Base-by-base conservation (phyloP, 441 rosid species). In the Arabidopsis lyrata region DNA sequence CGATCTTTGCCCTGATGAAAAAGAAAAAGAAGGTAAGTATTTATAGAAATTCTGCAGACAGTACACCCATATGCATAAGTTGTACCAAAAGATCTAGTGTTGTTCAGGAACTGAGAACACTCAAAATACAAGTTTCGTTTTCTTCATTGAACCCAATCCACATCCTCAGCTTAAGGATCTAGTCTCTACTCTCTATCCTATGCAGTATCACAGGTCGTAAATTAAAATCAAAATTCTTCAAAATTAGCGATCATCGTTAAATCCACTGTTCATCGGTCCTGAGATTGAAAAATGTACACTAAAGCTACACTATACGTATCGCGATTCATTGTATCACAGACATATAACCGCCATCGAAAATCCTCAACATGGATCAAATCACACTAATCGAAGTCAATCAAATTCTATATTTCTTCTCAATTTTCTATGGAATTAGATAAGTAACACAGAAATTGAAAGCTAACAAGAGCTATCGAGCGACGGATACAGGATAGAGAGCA, bases 1-100 rank as follows among this genome's bases (percentile, higher is more conserved):
- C 97, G 93, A 81, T 87, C 96, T 86, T 89, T 89, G 6, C 99
- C 97, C 99, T 94, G 53, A 61, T 70, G 48, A 64, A 63, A 8
- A 48, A 45, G 0, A 18, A 35, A 74, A 31, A 75, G 20, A 65
- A 68, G 38, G 32, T 5, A 27, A 53, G 49, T 58, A 39, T 63
- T 24, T 24, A 68, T 32, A 3, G 5, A 24, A 54, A 16, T 36
- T 42, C 18, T 8, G 10, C 39, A 52, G 31, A 29, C 31, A 29
- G 27, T 10, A 36, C 13, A 58, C 16, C 15, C 27, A 48, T 32
- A 22, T 38, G 20, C 42, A 56, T 48, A 20, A 65, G 57, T n/a
- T 16, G 41, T 58, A 13, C 0, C 55, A 59, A 7, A 18, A 59
- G 53, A 74, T 31, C 36, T 39, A 39, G 63, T 20, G 22, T 24